Percentiles rank a stretch among this genome's conserved stretches.
These are phyloP conservation scores for Dissophora globulifera DNA, from an alignment of 192 early-diverging fungal species.

Conservation along the genomic window DNA sequence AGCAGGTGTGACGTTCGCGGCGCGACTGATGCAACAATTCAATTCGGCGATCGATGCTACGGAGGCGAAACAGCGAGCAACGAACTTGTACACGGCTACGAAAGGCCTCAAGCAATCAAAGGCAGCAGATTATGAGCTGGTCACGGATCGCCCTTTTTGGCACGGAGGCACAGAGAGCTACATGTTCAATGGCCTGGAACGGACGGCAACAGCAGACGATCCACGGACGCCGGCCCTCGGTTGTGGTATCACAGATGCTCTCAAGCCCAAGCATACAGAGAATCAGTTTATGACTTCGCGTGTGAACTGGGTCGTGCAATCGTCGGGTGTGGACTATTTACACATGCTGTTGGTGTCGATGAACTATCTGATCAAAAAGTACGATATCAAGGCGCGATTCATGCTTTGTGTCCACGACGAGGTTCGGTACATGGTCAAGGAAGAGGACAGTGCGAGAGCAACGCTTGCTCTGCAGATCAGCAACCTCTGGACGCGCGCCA, in stretches of 20 bases:
- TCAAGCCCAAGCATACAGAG: slow-evolving; percentile 69
- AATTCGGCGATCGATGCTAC: slow-evolving; percentile 73
- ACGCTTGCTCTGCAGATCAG: slow-evolving; percentile 89
- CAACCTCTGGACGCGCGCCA: slow-evolving; percentile 91
- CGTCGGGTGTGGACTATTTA: slow-evolving; percentile 96
- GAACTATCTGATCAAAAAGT: slow-evolving; percentile 80
- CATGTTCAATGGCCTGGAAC: slow-evolving; percentile 94
- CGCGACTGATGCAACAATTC: slow-evolving; percentile 81
- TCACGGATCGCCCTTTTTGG: slow-evolving; percentile 71
- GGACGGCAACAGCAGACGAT: slow-evolving; percentile 74
- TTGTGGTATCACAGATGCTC: slow-evolving; percentile 89
- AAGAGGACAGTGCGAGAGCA: slow-evolving; percentile 76
- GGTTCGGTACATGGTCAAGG: slow-evolving; percentile 86
- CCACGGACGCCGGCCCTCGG: slow-evolving; percentile 89
- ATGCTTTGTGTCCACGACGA: slow-evolving; percentile 96
- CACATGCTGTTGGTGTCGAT: slow-evolving; percentile 91
- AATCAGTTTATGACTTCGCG: slow-evolving; percentile 83
- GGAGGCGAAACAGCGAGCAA: slow-evolving; percentile 73
- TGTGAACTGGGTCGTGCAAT: slow-evolving; percentile 98
- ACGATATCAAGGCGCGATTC: slow-evolving; percentile 85
- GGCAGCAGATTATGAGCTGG: slow-evolving; percentile 29
- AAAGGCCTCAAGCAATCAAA: slow-evolving; percentile 75
- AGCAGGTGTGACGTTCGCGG: slow-evolving; percentile 87
- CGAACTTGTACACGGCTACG: slow-evolving; percentile 79
- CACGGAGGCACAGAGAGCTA: slow-evolving; percentile 91